Evolutionary conservation across 805 yeast genomes (phyloP).

Genomic region (Wickerhamiella lipophila): DNA sequence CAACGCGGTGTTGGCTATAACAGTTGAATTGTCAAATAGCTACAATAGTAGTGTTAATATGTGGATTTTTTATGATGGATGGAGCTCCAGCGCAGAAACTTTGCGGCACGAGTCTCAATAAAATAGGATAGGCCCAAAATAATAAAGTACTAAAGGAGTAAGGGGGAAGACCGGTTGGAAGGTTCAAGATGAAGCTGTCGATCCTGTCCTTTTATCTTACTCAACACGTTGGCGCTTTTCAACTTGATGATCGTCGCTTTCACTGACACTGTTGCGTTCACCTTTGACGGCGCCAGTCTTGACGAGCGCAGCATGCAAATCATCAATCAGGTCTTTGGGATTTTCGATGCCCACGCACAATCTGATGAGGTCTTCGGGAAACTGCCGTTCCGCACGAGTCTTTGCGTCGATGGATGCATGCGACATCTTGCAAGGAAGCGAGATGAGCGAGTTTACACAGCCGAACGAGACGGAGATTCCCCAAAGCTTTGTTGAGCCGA

Average conservation of each 20-base stretch:
- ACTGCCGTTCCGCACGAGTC: slow-evolving; percentile 72
- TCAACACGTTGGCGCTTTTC: neutral
- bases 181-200: no score
- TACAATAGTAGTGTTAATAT: no score
- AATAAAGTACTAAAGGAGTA: no score
- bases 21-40: no score
- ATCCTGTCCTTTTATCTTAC: neutral
- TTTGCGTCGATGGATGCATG: slow-evolving; percentile 92
- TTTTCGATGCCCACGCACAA: slow-evolving; percentile 87
- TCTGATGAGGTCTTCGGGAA: slow-evolving; percentile 86
- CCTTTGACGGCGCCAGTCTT: slow-evolving; percentile 43
- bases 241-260: neutral
- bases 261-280: neutral
- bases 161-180: no score
- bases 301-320: slow-evolving; percentile 56
- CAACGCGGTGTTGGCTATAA: no score
- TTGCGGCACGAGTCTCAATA: no score
- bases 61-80: no score
- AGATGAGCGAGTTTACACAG: slow-evolving; percentile 80
- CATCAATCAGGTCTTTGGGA: slow-evolving; percentile 66
- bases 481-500: slow-evolving; percentile 62
- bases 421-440: slow-evolving; percentile 92
- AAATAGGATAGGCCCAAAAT: no score
- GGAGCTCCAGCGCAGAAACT: no score
- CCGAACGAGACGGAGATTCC: slow-evolving; percentile 91